These are phyloP conservation scores for Larix kaempferi DNA, from an alignment of 75 land plant genomes.

Conservation along the genomic window DNA sequence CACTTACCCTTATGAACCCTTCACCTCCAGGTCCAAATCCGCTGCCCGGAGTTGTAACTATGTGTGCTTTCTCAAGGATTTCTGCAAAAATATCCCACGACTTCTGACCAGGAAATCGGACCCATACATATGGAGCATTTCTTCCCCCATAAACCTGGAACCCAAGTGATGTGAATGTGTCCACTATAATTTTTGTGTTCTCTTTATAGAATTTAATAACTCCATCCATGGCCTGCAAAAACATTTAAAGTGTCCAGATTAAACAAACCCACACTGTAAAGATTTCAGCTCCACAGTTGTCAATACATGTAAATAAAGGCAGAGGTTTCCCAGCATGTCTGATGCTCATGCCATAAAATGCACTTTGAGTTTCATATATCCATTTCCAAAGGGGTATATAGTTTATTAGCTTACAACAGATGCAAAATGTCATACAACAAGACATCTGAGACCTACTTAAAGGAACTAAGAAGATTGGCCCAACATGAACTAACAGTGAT, in stretches of 20 bases:
- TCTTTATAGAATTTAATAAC: slow-evolving; percentile 46
- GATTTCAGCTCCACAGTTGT: background rate
- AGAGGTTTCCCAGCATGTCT: background rate
- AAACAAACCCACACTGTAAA: background rate
- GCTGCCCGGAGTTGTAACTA: slow-evolving; percentile 53
- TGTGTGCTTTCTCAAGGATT: slow-evolving; percentile 43
- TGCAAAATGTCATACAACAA: background rate
- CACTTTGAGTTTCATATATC: background rate
- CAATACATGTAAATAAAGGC: background rate
- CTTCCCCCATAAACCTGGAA: slow-evolving; percentile 42
- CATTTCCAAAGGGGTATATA: background rate
- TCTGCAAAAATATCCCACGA: slow-evolving; percentile 55
- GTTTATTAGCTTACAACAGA: background rate
- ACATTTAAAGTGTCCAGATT: background rate
- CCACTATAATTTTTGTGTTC: slow-evolving; percentile 37
- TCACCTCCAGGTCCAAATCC: slow-evolving; percentile 56
- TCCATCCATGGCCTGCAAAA: slow-evolving; percentile 44
- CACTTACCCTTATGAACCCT: slow-evolving; percentile 47
- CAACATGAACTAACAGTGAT: background rate
- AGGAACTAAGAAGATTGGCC: background rate
- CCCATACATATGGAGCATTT: slow-evolving; percentile 58
- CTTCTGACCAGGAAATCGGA: slow-evolving; percentile 39
- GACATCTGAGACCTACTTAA: background rate
- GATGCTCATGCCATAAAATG: background rate
- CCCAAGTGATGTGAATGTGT: slow-evolving; percentile 37